Percentiles rank a stretch among this genome's conserved stretches.
These are phyloP conservation scores for Apiospora aurea DNA, from an alignment of 2,329 filamentous ascomycete species.

Conservation along the genomic window DNA sequence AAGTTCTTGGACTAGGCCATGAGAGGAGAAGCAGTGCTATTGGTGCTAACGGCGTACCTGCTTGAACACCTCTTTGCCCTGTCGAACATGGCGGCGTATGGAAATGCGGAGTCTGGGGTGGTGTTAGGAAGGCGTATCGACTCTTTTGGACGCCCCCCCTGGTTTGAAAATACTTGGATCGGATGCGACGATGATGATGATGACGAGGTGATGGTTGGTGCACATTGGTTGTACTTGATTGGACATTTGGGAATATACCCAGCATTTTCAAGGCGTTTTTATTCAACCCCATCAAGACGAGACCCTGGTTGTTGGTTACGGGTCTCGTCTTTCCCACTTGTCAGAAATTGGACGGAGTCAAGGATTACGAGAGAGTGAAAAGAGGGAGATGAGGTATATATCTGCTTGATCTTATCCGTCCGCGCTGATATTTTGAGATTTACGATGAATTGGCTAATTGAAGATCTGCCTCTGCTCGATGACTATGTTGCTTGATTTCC, in stretches of 20 bases:
- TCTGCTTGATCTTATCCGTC: neutral
- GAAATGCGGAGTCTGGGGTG: neutral
- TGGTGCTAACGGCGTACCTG: constrained; percentile 28
- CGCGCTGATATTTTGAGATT: neutral
- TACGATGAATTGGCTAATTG: neutral
- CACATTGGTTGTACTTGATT: neutral
- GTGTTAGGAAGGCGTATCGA: constrained; percentile 21
- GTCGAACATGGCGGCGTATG: neutral
- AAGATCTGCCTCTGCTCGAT: neutral
- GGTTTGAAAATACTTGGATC: neutral
- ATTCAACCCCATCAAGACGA: neutral
- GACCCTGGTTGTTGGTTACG: neutral
- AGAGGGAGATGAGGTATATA: neutral
- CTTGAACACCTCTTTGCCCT: neutral
- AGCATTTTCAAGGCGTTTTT: constrained; percentile 17
- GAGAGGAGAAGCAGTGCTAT: constrained; percentile 32
- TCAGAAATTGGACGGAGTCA: neutral
- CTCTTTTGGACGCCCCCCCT: neutral
- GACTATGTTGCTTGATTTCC: neutral
- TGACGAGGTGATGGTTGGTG: constrained; percentile 13
- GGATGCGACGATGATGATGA: neutral
- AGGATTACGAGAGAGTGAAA: neutral
- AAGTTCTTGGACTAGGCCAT: constrained; percentile 44
- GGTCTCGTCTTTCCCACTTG: neutral
- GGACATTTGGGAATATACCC: constrained; percentile 21